Base-by-base conservation (phyloP, 345 rosid genomes). In the Ailanthus altissimus region DNA sequence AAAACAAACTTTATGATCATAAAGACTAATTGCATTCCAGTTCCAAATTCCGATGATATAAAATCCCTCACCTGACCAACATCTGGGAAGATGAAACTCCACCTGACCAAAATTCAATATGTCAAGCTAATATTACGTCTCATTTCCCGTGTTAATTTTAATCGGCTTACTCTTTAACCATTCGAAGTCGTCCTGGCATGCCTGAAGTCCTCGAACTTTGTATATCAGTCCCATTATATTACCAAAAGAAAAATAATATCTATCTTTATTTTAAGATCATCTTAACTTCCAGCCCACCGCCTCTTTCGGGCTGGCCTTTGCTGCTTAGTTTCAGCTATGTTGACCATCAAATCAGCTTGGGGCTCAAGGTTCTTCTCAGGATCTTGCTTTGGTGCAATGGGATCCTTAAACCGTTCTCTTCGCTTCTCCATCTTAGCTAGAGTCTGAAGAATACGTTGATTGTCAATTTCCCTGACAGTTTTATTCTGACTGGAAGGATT, bases 391-490 rank as follows among this genome's bases (percentile, higher is more conserved):
- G n/a, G 61, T 28, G 80, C 8, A 13, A 75, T 59, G 4, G 83
- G 70, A 64, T 83, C 85, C 78, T 88, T 86, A 78, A 93, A 93
- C 60, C 94, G 85, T 83, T 86, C 88, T 79, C 88, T 84, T 61
- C 92, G 81, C 81, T 82, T 91, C 80, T 89, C 90, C 91, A 93
- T 89, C 84, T 86, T 90, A 46, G 88, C 93, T 40, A 91, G 20
- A 11, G 87, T 83, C 53, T 83, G 91, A 70, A 67, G 78, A 60
- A 90, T 81, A 49, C 73, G 75, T 16, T 84, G 78, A 1, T 84
- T 77, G 46, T 86, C 88, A 66, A 81, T 80, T 72, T 60, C 83
- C 47, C 51, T 45, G 5, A 36, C 53, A 64, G 25, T 46, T 38
- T 77, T 65, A 59, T 45, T 75, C 67, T 43, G 42, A 77, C 16